These are phyloP conservation scores for Ceratobasidium theobromae DNA, from an alignment of 1,284 basidiomycete species.

Conservation along the genomic window DNA sequence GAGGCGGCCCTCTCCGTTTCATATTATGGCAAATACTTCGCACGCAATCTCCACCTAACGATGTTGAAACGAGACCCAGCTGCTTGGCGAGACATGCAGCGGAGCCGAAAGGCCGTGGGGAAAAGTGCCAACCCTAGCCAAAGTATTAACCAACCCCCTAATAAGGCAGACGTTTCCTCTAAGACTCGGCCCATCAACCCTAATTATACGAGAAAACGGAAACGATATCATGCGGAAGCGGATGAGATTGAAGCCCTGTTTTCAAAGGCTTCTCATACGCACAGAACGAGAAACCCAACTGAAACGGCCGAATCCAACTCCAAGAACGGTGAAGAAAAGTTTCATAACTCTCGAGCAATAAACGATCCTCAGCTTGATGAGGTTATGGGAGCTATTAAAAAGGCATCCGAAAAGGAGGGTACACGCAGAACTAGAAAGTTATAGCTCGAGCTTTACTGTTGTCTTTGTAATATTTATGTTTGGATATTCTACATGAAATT, in stretches of 20 bases:
- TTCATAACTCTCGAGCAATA: not conserved
- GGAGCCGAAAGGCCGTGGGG: constrained; percentile 42
- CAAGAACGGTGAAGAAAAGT: not conserved
- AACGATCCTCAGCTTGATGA: constrained; percentile 13
- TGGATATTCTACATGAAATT: not conserved
- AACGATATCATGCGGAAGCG: constrained; percentile 40
- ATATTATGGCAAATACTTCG: constrained; percentile 84
- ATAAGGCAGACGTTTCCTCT: constrained; percentile 32
- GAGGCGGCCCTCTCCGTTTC: constrained; percentile 72
- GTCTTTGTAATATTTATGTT: not conserved
- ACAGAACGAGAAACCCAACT: not conserved
- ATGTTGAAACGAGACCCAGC: constrained; percentile 75
- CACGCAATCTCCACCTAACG: constrained; percentile 73
- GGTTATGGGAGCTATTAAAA: constrained; percentile 25
- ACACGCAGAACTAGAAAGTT: not conserved
- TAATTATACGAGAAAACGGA: constrained; percentile 37
- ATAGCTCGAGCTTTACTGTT: not conserved
- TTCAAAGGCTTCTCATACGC: not conserved
- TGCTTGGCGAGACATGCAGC: constrained; percentile 73
- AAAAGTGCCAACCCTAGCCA: not conserved
- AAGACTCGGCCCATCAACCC: constrained; percentile 12
- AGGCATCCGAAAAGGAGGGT: constrained; percentile 28
- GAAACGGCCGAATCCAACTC: not conserved
- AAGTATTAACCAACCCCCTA: not conserved
- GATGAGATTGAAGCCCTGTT: constrained; percentile 78